Conservation (phyloP, 495 filamentous ascomycete species). For the Sporormia fimetaria region DNA sequence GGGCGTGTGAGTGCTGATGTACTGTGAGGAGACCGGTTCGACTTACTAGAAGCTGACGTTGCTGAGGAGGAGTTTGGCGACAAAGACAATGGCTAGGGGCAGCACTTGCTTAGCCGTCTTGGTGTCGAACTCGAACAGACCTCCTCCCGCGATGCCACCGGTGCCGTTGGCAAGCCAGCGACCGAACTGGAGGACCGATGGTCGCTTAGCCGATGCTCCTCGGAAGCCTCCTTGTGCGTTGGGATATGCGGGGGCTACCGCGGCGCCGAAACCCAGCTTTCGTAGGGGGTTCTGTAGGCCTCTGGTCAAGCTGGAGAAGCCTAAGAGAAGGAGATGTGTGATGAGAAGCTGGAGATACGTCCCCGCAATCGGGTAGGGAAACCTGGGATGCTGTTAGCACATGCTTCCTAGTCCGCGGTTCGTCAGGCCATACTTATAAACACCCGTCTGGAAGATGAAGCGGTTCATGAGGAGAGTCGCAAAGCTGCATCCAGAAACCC, state of each 20-base stretch:
- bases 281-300: slow-evolving; percentile 30
- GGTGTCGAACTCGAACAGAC: slow-evolving; percentile 40
- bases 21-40: background rate
- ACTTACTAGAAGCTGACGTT: slow-evolving; percentile 42
- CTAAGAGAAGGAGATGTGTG: slow-evolving; percentile 36
- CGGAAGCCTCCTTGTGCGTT: slow-evolving; percentile 16
- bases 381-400: slow-evolving; percentile 25
- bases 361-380: slow-evolving; percentile 41
- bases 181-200: slow-evolving; percentile 14
- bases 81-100: slow-evolving; percentile 37
- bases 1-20: slow-evolving; percentile 2
- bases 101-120: slow-evolving; percentile 34
- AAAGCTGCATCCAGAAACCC: slow-evolving; percentile 36
- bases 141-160: slow-evolving; percentile 43
- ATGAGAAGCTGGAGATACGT: slow-evolving; percentile 41
- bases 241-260: slow-evolving; percentile 34
- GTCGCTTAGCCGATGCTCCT: slow-evolving; percentile 13
- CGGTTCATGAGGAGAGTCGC: slow-evolving; percentile 39
- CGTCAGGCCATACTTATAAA: slow-evolving; percentile 34
- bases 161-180: slow-evolving; percentile 27
- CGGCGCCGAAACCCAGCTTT: slow-evolving; percentile 31
- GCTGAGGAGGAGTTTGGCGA: slow-evolving; percentile 39
- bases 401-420: background rate
- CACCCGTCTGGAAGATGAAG: slow-evolving; percentile 40
- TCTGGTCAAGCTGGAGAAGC: slow-evolving; percentile 33